Base-by-base conservation (phyloP, 129 eudicot species). In the Apium graveolens region DNA sequence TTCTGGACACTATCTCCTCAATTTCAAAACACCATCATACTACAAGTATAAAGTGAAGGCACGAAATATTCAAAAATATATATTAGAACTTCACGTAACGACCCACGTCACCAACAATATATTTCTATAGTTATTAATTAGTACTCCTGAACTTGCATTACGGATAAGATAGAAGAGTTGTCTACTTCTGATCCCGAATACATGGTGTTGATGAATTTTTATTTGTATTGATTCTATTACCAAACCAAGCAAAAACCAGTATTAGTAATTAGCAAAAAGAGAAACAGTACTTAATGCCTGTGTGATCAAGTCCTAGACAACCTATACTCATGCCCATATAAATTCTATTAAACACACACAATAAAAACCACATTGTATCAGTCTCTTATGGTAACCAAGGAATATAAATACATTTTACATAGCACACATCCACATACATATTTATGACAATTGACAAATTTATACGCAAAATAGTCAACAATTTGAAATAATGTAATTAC, bases 401-500 rank as follows among this genome's bases (percentile, higher is more conserved):
- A 26, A 55, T 55, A 53, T 53, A 53, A n/a, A 53, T 24, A 2
- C 27, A 53, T 7, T 53, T n/a, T n/a, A n/a, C n/a, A n/a, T n/a
- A n/a, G n/a, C n/a, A n/a, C n/a, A n/a, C n/a, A n/a, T n/a, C 0
- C 27, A 18, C 65, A 60, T 21, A 60, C 32, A 24, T 9, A 24
- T n/a, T 62, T n/a, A 62, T 9, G 9, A 24, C 7, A 27, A 48
- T 39, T 70, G 26, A 37, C 32, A 31, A 11, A 31, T 45, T 21
- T 7, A 16, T 8, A 45, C 16, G 42, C 70, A 27, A 79, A 43
- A 9, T 27, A 53, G 57, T 31, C 18, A 71, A 76, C 1, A 46
- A 75, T 57, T 63, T 49, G 73, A 32, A 73, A 57, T 11, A 44
- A 57, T 37, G 11, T 68, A 16, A 91, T 73, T 24, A 91, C 97